phyloP scores from a whole-genome alignment of 2,329 filamentous ascomycete genomes.

The Xylaria sp. region DNA sequence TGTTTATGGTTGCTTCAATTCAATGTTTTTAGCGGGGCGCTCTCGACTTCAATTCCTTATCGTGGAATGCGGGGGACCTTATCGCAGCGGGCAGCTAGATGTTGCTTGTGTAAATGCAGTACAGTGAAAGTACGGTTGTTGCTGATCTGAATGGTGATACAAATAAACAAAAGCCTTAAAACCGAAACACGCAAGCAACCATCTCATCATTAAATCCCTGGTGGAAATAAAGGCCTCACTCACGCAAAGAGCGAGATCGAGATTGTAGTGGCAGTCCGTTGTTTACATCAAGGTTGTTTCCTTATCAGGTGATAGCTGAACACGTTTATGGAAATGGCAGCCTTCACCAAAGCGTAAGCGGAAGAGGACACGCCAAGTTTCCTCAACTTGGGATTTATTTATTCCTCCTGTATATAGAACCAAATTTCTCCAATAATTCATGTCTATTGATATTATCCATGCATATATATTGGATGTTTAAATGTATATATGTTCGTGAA shows the following conservation, averaged over 20 bases:
- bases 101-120: too few relatives aligned
- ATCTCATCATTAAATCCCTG: neutral
- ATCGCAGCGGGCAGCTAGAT: constrained; percentile 1
- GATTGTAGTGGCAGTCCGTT: neutral
- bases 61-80: constrained; percentile 18
- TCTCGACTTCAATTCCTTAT: constrained; percentile 15
- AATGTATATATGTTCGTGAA: neutral
- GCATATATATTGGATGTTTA: neutral
- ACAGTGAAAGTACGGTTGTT: too few relatives aligned
- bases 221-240: neutral
- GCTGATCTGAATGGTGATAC: too few relatives aligned
- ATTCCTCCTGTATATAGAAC: neutral
- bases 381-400: neutral
- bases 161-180: neutral
- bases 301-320: neutral
- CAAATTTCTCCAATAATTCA: neutral
- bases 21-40: constrained; percentile 20
- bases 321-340: neutral
- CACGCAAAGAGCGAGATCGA: neutral
- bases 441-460: neutral
- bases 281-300: neutral
- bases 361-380: neutral
- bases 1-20: neutral
- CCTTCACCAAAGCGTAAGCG: neutral
- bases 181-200: neutral